These are phyloP conservation scores for Plantago ovata DNA, from an alignment of 257 asterid species.

Conservation along the genomic window DNA sequence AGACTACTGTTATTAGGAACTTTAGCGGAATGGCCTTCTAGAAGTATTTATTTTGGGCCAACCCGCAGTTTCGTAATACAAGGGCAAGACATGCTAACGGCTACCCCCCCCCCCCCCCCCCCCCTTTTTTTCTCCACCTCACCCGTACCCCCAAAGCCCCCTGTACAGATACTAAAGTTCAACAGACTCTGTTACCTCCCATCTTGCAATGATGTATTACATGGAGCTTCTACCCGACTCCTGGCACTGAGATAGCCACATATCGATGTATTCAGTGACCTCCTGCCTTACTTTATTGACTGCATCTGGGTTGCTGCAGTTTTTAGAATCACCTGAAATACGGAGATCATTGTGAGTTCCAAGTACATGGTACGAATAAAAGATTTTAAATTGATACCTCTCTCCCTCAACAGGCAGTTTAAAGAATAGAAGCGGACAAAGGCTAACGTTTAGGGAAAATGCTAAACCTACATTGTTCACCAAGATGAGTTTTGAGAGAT, in stretches of 20 bases:
- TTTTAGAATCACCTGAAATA: conserved; percentile 61
- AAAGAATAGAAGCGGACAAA: background rate
- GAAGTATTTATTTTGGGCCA: no score
- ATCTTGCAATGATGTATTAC: conserved; percentile 20
- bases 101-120: no score
- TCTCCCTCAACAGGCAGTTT: background rate
- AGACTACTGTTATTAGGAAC: background rate
- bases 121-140: no score
- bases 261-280: conserved; percentile 56
- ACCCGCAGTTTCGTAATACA: no score
- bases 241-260: conserved; percentile 83
- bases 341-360: conserved; percentile 2
- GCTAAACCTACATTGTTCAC: conserved; percentile 7
- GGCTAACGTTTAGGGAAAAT: background rate
- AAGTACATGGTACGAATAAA: no score
- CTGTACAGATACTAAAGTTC: no score
- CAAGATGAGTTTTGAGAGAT: conserved; percentile 1
- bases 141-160: no score
- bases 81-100: no score
- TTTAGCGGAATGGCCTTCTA: no score
- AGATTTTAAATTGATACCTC: no score
- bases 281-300: conserved; percentile 73
- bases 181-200: conserved; percentile 9
- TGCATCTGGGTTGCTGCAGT: conserved; percentile 76
- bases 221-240: conserved; percentile 46